Conservation (phyloP, 2,329 filamentous ascomycete genomes). For the Trichoderma aggressivum region DNA sequence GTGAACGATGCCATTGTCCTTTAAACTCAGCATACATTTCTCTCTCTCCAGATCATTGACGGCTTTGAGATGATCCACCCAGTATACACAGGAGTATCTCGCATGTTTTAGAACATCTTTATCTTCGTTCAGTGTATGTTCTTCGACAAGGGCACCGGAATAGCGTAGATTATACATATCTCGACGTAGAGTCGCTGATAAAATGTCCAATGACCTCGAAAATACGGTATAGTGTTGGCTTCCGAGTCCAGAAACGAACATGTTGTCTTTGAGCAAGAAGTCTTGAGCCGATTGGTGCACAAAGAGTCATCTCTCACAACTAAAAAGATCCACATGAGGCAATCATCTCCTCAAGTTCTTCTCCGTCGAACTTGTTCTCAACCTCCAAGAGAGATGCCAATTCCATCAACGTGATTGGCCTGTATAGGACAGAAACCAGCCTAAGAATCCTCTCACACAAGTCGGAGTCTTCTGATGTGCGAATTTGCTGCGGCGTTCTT, state of each 20-base stretch:
- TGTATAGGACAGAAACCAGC: conserved; percentile 29
- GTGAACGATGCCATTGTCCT: conserved; percentile 21
- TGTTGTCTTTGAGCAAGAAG: conserved; percentile 30
- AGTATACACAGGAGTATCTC: conserved; percentile 25
- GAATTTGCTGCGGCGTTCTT: conserved; percentile 37
- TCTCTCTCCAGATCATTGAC: not conserved
- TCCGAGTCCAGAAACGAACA: conserved; percentile 25
- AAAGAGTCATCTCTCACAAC: conserved; percentile 32
- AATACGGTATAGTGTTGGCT: not conserved
- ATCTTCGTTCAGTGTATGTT: not conserved
- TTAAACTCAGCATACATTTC: not conserved
- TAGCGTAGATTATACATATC: conserved; percentile 29
- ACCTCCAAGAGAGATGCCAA: not conserved
- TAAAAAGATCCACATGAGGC: conserved; percentile 39
- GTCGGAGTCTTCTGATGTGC: conserved; percentile 26
- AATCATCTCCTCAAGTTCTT: conserved; percentile 8
- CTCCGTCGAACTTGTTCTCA: not conserved
- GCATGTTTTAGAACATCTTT: conserved; percentile 15
- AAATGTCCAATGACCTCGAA: not conserved
- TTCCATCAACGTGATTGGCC: conserved; percentile 37
- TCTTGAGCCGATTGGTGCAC: conserved; percentile 45
- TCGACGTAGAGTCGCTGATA: conserved; percentile 15
- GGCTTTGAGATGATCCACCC: conserved; percentile 23
- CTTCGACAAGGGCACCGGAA: conserved; percentile 4
- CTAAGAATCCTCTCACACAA: conserved; percentile 36